These are phyloP conservation scores for Incumbomyces lentus DNA, from an alignment of 2,329 filamentous ascomycete genomes.

Conservation along the genomic window DNA sequence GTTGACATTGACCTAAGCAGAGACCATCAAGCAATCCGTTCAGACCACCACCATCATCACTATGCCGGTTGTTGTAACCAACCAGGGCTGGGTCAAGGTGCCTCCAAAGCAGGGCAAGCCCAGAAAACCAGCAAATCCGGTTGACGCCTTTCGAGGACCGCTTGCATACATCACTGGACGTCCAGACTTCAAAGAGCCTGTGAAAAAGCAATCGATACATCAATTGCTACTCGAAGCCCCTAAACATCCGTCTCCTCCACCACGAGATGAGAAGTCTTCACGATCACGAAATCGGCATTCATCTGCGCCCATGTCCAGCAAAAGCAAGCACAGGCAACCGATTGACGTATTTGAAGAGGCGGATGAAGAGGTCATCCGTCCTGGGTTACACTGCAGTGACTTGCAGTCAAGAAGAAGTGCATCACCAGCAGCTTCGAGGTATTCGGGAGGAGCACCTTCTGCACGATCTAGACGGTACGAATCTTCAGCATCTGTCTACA, in stretches of 20 bases:
- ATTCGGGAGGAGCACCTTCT: conserved; percentile 1
- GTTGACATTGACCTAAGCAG: conserved; percentile 2
- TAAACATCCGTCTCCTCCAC: not conserved
- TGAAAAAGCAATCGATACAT: conserved; percentile 18
- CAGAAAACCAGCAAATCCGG: conserved; percentile 2
- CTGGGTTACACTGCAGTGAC: not conserved
- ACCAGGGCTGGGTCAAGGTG: conserved; percentile 6
- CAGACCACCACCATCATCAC: too few species aligned
- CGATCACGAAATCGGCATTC: not conserved
- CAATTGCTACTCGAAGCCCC: conserved; percentile 1
- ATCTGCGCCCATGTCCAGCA: not conserved
- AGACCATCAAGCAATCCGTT: not conserved
- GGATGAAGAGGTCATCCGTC: conserved; percentile 4
- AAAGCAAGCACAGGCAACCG: not conserved
- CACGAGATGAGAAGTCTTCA: not conserved
- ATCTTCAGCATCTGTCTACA: not conserved
- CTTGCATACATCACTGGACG: conserved; percentile 52
- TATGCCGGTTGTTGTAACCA: conserved; percentile 3
- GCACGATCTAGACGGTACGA: not conserved
- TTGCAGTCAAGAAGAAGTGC: conserved; percentile 2
- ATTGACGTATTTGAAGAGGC: conserved; percentile 1
- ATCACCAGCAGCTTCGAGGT: conserved; percentile 3
- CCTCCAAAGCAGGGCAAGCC: not conserved
- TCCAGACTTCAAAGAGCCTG: conserved; percentile 46
- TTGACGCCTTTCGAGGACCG: conserved; percentile 4